Percentiles rank a stretch among this genome's conserved stretches.
These are phyloP conservation scores for Rhodotorula graminis DNA, from an alignment of 768 basidiomycete species.

Conservation along the genomic window DNA sequence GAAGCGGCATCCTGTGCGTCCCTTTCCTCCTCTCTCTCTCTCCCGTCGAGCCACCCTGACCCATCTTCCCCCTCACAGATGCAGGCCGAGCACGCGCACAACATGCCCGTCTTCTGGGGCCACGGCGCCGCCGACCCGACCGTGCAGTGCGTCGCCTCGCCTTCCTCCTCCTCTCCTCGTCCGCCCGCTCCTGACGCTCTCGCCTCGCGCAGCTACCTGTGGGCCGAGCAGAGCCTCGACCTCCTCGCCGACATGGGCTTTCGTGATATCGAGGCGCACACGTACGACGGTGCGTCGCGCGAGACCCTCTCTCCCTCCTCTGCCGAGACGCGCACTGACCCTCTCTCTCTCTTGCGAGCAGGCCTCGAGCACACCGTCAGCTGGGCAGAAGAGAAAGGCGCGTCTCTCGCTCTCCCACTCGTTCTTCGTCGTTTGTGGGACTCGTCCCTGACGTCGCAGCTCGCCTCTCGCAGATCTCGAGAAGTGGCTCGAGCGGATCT, in stretches of 20 bases:
- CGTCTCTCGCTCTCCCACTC: not conserved
- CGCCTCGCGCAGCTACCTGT: not conserved
- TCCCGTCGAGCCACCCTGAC: not conserved
- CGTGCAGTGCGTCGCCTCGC: not conserved
- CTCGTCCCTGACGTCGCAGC: not conserved
- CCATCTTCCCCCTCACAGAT: not conserved
- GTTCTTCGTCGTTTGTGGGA: too few species aligned
- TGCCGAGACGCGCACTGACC: not conserved
- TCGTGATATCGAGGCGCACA: not conserved
- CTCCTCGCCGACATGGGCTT: not conserved
- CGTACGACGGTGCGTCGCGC: not conserved
- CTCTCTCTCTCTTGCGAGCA: not conserved
- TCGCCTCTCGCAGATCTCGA: not conserved
- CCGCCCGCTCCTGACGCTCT: too few species aligned
- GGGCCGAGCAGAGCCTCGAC: not conserved
- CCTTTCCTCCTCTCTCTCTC: not conserved
- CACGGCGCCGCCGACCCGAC: not conserved
- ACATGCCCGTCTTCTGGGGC: not conserved
- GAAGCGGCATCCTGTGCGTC: not conserved
- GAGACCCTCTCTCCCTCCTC: not conserved
- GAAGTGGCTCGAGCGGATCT: not conserved
- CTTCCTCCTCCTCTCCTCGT: not conserved
- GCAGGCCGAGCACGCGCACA: not conserved
- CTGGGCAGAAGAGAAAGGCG: not conserved
- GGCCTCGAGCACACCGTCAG: not conserved